These are phyloP conservation scores for Chaetomium globosum DNA, from an alignment of 2,329 filamentous ascomycete genomes.

Conservation along the genomic window DNA sequence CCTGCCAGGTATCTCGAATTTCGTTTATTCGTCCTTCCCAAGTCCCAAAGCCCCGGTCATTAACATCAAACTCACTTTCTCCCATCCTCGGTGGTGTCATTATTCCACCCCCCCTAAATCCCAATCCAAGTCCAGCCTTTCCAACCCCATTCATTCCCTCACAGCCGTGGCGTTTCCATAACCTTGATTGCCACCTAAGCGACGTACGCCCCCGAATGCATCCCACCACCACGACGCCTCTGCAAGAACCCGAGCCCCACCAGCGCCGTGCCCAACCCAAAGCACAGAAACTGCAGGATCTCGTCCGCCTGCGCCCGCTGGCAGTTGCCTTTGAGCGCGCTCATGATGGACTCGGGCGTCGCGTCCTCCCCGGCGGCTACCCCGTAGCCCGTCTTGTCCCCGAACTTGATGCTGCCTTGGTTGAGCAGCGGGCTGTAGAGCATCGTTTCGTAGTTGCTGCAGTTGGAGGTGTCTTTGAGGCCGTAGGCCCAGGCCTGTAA, in stretches of 20 bases:
- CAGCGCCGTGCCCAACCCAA: slow-evolving; percentile 21
- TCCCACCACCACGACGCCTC: slow-evolving; percentile 15
- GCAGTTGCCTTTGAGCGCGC: slow-evolving; percentile 30
- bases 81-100: neutral
- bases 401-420: slow-evolving; percentile 17
- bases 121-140: neutral
- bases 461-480: slow-evolving; percentile 25
- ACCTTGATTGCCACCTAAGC: slow-evolving; percentile 5
- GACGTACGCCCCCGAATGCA: slow-evolving; percentile 13
- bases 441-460: slow-evolving; percentile 15
- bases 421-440: slow-evolving; percentile 30
- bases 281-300: slow-evolving; percentile 33
- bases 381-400: slow-evolving; percentile 16
- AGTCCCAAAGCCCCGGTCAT: neutral
- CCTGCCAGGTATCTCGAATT: neutral
- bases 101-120: neutral
- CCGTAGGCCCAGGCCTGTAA: slow-evolving; percentile 33
- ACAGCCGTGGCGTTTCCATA: no score
- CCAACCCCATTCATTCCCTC: neutral
- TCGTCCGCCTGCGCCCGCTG: slow-evolving; percentile 31
- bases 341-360: neutral
- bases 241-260: slow-evolving; percentile 22
- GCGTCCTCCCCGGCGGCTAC: neutral
- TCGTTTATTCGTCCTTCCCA: neutral
- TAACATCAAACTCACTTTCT: neutral